Conservation (phyloP, 2,329 filamentous ascomycete species). For the Blastomyces gilchristii region DNA sequence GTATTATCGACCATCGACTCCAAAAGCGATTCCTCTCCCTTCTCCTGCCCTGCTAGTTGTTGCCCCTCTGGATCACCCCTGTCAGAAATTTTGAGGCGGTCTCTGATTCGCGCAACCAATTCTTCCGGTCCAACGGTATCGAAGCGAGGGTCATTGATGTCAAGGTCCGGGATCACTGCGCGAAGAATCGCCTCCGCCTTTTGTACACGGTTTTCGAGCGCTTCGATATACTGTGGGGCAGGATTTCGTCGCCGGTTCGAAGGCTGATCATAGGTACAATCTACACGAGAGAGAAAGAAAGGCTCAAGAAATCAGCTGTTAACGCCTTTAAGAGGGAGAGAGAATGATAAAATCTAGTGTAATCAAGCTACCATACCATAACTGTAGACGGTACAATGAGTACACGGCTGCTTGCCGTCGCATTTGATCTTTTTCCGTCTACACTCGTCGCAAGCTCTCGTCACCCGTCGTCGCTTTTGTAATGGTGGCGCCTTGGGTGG, state of each 20-base stretch:
- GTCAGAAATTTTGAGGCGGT: slow-evolving; percentile 17
- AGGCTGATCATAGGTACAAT: slow-evolving; percentile 91
- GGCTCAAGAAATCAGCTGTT: background rate
- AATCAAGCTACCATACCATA: slow-evolving; percentile 57
- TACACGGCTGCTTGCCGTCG: slow-evolving; percentile 78
- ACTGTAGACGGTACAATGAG: slow-evolving; percentile 95
- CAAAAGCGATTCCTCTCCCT: slow-evolving; percentile 59
- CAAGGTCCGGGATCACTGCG: slow-evolving; percentile 70
- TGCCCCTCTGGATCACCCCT: slow-evolving; percentile 15
- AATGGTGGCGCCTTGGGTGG: slow-evolving; percentile 41
- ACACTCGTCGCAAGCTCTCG: slow-evolving; percentile 72
- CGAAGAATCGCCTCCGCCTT: slow-evolving; percentile 71
- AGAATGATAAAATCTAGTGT: background rate
- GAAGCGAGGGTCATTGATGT: slow-evolving; percentile 73
- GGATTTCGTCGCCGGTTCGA: slow-evolving; percentile 86
- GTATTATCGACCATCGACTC: slow-evolving; percentile 93
- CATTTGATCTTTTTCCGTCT: slow-evolving; percentile 81
- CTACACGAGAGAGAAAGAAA: slow-evolving; percentile 35
- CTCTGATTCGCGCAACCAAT: slow-evolving; percentile 37
- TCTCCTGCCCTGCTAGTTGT: slow-evolving; percentile 25
- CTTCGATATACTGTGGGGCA: slow-evolving; percentile 85
- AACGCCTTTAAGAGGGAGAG: slow-evolving; percentile 2
- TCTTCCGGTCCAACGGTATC: slow-evolving; percentile 62
- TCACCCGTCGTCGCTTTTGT: slow-evolving; percentile 69
- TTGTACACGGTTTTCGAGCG: slow-evolving; percentile 69